Percentiles rank a stretch among this genome's conserved stretches.
Evolutionary conservation across 495 filamentous ascomycete genomes (phyloP).

Genomic region (Penicillium cataractarum): DNA sequence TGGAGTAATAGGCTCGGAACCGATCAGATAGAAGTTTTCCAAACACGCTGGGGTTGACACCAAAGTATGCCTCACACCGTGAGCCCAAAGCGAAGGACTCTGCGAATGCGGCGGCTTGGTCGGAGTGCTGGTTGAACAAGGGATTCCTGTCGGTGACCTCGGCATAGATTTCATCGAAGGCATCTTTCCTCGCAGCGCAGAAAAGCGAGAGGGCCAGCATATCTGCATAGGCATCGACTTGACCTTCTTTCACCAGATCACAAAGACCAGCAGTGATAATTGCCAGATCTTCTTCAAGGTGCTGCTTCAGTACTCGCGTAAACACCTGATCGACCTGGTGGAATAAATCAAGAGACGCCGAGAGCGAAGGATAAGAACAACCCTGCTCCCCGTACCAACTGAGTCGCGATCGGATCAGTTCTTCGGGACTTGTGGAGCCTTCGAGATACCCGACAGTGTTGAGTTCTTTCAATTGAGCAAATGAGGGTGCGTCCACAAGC

Average conservation of each 20-base stretch:
- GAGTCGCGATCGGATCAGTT: conserved; percentile 50
- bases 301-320: conserved; percentile 41
- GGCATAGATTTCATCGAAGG: conserved; percentile 62
- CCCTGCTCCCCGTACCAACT: conserved; percentile 55
- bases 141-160: conserved; percentile 64
- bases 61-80: conserved; percentile 63
- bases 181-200: conserved; percentile 56
- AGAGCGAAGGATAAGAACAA: conserved; percentile 44
- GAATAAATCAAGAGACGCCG: conserved; percentile 49
- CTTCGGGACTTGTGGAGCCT: conserved; percentile 43
- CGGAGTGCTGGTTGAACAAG: conserved; percentile 56
- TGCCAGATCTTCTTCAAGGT: conserved; percentile 46
- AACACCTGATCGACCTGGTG: conserved; percentile 48
- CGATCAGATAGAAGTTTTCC: conserved; percentile 59
- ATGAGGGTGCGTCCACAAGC: conserved; percentile 53
- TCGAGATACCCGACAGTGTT: conserved; percentile 56
- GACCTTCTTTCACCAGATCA: conserved; percentile 38
- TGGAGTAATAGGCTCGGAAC: conserved; percentile 53
- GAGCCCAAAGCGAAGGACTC: conserved; percentile 64
- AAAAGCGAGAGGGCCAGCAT: conserved; percentile 58
- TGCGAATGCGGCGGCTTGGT: conserved; percentile 64
- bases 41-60: conserved; percentile 55
- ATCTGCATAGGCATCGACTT: conserved; percentile 52
- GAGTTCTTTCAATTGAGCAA: conserved; percentile 52
- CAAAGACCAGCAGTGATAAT: conserved; percentile 42